These are phyloP conservation scores for Arthrinium phaeospermum DNA, from an alignment of 2,329 filamentous ascomycete genomes.

Conservation along the genomic window DNA sequence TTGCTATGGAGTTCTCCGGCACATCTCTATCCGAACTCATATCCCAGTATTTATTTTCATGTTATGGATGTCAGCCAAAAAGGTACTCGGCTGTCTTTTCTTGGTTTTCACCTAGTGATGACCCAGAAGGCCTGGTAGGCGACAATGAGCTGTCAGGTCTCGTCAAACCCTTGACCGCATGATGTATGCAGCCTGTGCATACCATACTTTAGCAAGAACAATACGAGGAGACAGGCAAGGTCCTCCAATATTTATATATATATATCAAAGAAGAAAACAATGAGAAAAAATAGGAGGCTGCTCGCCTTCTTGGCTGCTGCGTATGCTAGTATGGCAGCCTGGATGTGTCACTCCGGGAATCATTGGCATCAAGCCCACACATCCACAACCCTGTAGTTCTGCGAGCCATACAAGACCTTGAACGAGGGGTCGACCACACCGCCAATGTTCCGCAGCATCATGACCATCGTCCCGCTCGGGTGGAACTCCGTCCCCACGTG, in stretches of 20 bases:
- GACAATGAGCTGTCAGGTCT: background rate
- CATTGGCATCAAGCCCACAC: slow-evolving; percentile 48
- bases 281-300: too few relatives aligned
- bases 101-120: background rate
- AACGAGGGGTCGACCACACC: slow-evolving; percentile 51
- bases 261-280: too few relatives aligned
- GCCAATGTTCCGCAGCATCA: slow-evolving; percentile 48
- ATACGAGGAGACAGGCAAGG: background rate
- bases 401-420: slow-evolving; percentile 49
- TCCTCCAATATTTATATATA: background rate
- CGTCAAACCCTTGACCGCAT: background rate
- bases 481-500: slow-evolving; percentile 49
- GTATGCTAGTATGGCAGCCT: slow-evolving; percentile 31
- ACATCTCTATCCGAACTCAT: background rate
- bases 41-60: background rate
- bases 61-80: background rate
- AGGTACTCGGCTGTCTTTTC: background rate
- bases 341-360: slow-evolving; percentile 45
- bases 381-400: slow-evolving; percentile 51
- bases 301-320: slow-evolving; percentile 46
- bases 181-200: slow-evolving; percentile 19
- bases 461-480: slow-evolving; percentile 48
- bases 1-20: background rate
- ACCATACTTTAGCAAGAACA: background rate
- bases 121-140: background rate